Conservation (phyloP, 176 grass and related monocot species). For the Carex pumila region DNA sequence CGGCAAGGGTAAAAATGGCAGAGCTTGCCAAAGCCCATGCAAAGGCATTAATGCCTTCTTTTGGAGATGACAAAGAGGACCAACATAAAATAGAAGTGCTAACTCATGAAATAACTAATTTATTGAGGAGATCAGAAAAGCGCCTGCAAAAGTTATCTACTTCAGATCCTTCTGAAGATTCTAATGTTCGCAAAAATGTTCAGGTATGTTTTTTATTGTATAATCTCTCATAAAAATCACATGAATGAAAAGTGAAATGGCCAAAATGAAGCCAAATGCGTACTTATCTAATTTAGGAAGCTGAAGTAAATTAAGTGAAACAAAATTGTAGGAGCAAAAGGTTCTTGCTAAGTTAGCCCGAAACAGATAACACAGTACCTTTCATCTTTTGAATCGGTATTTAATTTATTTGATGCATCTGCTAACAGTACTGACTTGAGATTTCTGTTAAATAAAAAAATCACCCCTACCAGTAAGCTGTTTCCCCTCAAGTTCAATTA, state of each 20-base stretch:
- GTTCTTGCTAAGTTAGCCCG: neutral
- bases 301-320: neutral
- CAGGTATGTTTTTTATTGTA: conserved; percentile 36
- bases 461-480: neutral
- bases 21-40: conserved; percentile 83
- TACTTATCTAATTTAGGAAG: neutral
- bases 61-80: conserved; percentile 66
- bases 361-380: neutral
- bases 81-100: conserved; percentile 76
- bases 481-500: neutral
- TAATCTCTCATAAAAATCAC: neutral
- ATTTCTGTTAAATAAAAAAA: neutral
- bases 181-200: conserved; percentile 96
- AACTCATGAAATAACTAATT: conserved; percentile 81
- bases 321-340: neutral
- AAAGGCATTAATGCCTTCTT: conserved; percentile 95
- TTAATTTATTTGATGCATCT: neutral
- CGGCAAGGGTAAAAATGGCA: conserved; percentile 65
- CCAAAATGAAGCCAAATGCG: neutral
- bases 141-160: conserved; percentile 65
- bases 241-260: neutral
- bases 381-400: neutral
- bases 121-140: conserved; percentile 80
- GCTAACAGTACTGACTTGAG: neutral
- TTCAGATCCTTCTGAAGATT: conserved; percentile 84